Base-by-base conservation (phyloP, 1,284 basidiomycete species). In the Cutaneotrichosporon sp. region DNA sequence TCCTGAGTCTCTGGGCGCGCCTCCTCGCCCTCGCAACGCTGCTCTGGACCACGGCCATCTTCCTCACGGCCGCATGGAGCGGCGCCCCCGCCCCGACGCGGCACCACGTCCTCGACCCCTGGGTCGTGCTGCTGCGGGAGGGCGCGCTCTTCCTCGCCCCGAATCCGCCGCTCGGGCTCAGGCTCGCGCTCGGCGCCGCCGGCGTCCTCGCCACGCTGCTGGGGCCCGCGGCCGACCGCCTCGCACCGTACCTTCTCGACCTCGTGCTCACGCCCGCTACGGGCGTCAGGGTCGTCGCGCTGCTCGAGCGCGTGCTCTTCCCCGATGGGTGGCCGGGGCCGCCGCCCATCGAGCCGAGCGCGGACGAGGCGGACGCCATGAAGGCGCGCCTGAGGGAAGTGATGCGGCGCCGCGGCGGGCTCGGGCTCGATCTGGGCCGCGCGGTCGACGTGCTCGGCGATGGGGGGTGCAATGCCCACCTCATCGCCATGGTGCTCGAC, bases 301-400 rank as follows among this genome's bases (percentile, higher is more conserved):
- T 74, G 9, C 24, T 76, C 53, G 72, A 74, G 36, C 59, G 65
- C 5, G 60, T 77, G 29, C 64, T 79, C 18, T 78, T 75, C 55
- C 78, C 77, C 0, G 70, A 77, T 50, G 73, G 73, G 18, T 75
- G 72, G 54, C 75, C 76, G 1, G 73, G 67, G 29, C 69, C 72
- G 4, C 62, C 74, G 18, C 70, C 74, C 3, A 55, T 70, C 31
- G 77, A 79, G 56, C 77, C 77, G 3, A 71, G 72, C 0, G 51
- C 64, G 2, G 71, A 68, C 16, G 77, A 80, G 54, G 68, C 68
- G 0, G 55, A 25, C 14, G 60, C 13, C n/a, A 42, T 62, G 27
- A 10, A 31, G 9, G 14, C 6, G 25, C 13, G 49, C 27, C 14
- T 24, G 25, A 2, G n/a, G 34, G 7, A 34, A 22, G 18, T 50